Evolutionary conservation across 257 asterid species (phyloP).

Genomic region (Nicotiana obtusifolia): DNA sequence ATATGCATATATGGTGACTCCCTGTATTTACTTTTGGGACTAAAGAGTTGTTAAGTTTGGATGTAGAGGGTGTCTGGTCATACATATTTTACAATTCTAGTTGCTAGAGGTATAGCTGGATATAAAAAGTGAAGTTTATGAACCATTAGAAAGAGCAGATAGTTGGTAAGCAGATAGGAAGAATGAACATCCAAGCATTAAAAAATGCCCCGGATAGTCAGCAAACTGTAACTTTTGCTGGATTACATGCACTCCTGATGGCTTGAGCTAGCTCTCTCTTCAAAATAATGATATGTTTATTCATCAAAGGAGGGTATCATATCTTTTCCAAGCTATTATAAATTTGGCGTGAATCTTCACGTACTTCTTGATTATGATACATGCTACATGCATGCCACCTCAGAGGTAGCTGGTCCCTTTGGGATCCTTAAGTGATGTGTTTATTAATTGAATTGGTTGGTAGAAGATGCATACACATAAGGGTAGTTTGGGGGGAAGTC

Average conservation of each 20-base stretch:
- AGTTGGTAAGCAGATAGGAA: neutral
- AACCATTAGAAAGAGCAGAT: neutral
- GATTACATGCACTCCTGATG: neutral
- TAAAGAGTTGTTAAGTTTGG: neutral
- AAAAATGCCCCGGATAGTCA: neutral
- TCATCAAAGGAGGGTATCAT: neutral
- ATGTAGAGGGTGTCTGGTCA: neutral
- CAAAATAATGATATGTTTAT: conserved; percentile 1
- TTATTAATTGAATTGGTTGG: conserved; percentile 2
- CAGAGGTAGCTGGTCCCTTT: neutral
- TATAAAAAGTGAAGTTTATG: neutral
- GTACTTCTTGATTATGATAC: neutral
- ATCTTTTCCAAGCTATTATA: neutral
- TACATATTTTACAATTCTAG: neutral
- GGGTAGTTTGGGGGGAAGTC: conserved; percentile 1
- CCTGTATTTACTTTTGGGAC: neutral
- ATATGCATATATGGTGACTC: neutral
- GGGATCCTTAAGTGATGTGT: neutral
- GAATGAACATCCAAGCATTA: neutral
- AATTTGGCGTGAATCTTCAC: neutral
- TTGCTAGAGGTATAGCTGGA: neutral
- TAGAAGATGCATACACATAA: neutral
- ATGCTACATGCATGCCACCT: conserved; percentile 1
- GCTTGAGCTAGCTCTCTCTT: neutral
- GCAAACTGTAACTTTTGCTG: neutral